phyloP scores from a whole-genome alignment of 2,329 filamentous ascomycete genomes.

The Hymenoscyphus infarciens region DNA sequence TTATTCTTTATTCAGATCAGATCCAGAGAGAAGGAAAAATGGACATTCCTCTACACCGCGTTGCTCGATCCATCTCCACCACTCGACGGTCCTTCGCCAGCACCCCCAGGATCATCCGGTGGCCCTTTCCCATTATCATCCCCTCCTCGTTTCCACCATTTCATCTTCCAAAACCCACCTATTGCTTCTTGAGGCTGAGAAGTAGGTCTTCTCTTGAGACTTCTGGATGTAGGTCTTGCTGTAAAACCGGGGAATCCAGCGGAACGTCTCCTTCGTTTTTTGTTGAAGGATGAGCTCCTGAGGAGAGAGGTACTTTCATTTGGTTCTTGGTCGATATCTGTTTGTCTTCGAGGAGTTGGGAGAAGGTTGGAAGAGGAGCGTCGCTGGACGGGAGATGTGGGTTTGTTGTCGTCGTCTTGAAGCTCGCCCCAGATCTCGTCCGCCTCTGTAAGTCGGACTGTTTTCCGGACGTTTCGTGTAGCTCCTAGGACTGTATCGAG shows the following conservation, averaged over 20 bases:
- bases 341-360: conserved; percentile 2
- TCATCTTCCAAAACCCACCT: conserved; percentile 50
- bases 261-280: conserved; percentile 51
- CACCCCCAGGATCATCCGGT: conserved; percentile 17
- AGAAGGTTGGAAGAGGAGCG: conserved; percentile 17
- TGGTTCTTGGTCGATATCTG: conserved; percentile 13
- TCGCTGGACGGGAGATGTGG: conserved; percentile 28
- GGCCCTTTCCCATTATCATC: conserved; percentile 20
- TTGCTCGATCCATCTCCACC: conserved; percentile 1
- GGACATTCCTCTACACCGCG: neutral
- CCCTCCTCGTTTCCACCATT: conserved; percentile 47
- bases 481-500: conserved; percentile 32
- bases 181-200: conserved; percentile 47
- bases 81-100: conserved; percentile 15
- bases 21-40: too few species aligned
- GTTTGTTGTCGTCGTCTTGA: conserved; percentile 61
- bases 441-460: conserved; percentile 50
- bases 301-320: conserved; percentile 31
- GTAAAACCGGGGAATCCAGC: conserved; percentile 61
- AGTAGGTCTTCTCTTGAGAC: conserved; percentile 32
- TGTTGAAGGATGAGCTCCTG: conserved; percentile 19
- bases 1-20: too few species aligned
- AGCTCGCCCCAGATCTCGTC: conserved; percentile 87
- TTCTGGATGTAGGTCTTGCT: conserved; percentile 40
- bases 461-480: conserved; percentile 30